phyloP scores from a whole-genome alignment of 306 rosid genomes.

The Prinsepia uniflora region DNA sequence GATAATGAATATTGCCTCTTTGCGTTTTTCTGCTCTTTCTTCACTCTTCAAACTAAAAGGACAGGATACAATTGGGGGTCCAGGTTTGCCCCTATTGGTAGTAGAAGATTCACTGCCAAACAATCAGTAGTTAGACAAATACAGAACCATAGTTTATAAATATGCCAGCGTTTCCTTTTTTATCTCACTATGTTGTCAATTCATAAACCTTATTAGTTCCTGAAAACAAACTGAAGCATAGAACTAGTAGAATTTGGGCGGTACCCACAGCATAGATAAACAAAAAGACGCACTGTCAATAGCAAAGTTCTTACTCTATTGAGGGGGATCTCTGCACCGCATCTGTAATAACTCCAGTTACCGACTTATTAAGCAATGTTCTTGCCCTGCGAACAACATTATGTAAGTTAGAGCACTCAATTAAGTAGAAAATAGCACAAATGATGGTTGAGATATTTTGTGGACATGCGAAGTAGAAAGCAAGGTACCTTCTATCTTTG shows the following conservation, averaged over 20 bases:
- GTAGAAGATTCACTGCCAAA: slow-evolving; percentile 48
- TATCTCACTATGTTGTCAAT: not conserved
- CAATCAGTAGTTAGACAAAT: slow-evolving; percentile 13
- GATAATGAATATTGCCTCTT: slow-evolving; percentile 58
- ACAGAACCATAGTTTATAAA: slow-evolving; percentile 6
- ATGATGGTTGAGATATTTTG: not conserved
- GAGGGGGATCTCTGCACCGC: slow-evolving; percentile 29
- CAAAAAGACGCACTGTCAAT: slow-evolving; percentile 13
- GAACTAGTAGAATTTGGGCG: slow-evolving; percentile 4
- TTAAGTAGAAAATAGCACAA: slow-evolving; percentile 18
- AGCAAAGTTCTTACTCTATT: slow-evolving; percentile 35
- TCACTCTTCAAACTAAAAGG: slow-evolving; percentile 81
- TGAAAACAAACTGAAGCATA: slow-evolving; percentile 4
- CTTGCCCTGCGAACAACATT: slow-evolving; percentile 37
- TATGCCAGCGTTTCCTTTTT: not conserved
- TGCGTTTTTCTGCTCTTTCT: slow-evolving; percentile 87
- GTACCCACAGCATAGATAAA: slow-evolving; percentile 9
- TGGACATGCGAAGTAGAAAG: slow-evolving; percentile 5
- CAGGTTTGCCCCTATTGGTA: slow-evolving; percentile 39
- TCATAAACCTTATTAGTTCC: slow-evolving; percentile 1
- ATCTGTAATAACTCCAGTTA: slow-evolving; percentile 31
- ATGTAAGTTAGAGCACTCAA: slow-evolving; percentile 20
- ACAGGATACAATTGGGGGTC: slow-evolving; percentile 35
- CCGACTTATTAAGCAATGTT: slow-evolving; percentile 29
- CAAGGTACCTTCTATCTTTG: slow-evolving; percentile 53